Evolutionary conservation across 345 rosid species (phyloP).

Genomic region (Eucalyptus marginata): DNA sequence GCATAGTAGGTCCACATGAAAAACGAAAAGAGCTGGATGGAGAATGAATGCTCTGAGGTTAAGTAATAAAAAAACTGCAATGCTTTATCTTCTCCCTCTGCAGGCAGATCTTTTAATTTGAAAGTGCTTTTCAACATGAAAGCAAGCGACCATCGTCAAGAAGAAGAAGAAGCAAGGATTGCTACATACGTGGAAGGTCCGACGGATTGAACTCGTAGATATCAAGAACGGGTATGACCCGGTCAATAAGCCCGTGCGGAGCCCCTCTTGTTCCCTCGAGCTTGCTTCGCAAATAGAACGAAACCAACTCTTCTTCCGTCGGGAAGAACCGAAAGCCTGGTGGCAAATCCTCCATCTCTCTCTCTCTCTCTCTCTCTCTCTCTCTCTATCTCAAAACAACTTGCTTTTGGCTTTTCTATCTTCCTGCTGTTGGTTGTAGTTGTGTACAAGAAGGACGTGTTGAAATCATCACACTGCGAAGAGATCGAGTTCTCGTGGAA

Average conservation of each 20-base stretch:
- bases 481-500: neutral
- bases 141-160: neutral
- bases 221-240: conserved; percentile 42
- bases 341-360: conserved; percentile 7
- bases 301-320: conserved; percentile 47
- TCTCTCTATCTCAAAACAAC: neutral
- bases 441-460: neutral
- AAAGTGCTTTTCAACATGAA: neutral
- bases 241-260: conserved; percentile 17
- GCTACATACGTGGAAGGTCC: conserved; percentile 32
- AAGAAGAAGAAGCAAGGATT: neutral
- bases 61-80: neutral
- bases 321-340: conserved; percentile 63
- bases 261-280: conserved; percentile 11
- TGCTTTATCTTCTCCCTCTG: neutral
- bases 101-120: neutral
- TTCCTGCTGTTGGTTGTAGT: neutral
- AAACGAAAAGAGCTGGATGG: neutral
- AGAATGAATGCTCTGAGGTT: neutral
- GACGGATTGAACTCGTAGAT: conserved; percentile 30
- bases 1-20: neutral
- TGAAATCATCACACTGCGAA: neutral
- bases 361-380: neutral
- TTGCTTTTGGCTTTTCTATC: neutral
- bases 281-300: conserved; percentile 33